Evolutionary conservation across 2,329 filamentous ascomycete species (phyloP), one percentile per base, ranked within the genome.

Genomic region (Aspergillus tamarii): DNA sequence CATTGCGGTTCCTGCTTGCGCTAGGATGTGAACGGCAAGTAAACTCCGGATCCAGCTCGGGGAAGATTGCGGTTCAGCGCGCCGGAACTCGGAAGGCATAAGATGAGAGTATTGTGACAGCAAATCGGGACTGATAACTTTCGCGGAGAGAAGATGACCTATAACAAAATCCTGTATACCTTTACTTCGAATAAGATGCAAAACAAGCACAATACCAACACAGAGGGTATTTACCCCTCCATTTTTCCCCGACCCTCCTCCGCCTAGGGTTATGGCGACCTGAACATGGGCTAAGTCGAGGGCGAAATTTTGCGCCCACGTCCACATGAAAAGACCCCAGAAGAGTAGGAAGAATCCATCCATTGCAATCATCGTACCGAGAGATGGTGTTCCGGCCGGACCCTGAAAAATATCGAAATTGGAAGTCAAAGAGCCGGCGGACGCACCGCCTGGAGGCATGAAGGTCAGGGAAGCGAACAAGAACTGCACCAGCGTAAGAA

Each of bases 381-480:
- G 82, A 8, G 93, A 96, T 23, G 94, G 94, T 50, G 92, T 94
- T 67, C 92, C 93, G 57, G 92, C 88, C 66, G 92, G 91, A 64
- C 91, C 91, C 76, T 96, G 92, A 75, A 97, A 94, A 72, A 97
- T 92, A 76, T 97, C 94, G 77, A 91, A 92, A 72, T 97, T 87
- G 74, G 92, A 95, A 67, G 93, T 85, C 61, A 91, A 82, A 57
- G 87, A 86, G 67, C 91, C 91, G 65, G 92, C 89, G 74, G 91
- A 91, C 59, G 89, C 90, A 64, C 89, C 92, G 67, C 90, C 88
- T 21, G 93, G 91, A 53, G 93, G 92, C 67, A 97, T 93, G 76
- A 97, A 96, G 55, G 94, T 97, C 75, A 97, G 86, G 68, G 93
- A 90, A 70, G 94, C 93, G 80, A 97, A 98, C 69, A 97, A 87